Conservation (phyloP, 2,329 filamentous ascomycete species). For the Didymella keratinophila region DNA sequence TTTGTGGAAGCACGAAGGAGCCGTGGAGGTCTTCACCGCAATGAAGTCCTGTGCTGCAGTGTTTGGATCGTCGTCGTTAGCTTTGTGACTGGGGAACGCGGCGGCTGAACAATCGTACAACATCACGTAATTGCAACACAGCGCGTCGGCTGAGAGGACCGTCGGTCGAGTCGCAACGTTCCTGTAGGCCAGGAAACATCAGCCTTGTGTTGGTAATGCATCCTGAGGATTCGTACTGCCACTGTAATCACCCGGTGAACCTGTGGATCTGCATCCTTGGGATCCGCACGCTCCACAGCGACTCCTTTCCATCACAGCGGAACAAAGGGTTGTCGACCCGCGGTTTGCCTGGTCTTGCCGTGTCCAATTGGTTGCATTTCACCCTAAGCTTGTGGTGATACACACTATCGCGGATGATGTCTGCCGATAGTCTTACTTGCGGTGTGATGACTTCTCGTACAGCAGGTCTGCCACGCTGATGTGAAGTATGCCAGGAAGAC, state of each 20-base stretch:
- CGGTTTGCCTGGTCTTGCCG: constrained; percentile 10
- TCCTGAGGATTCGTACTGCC: constrained; percentile 7
- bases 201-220: constrained; percentile 13
- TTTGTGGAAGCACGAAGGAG: constrained; percentile 5
- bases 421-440: background rate
- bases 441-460: background rate
- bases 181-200: constrained; percentile 7
- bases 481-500: background rate
- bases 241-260: constrained; percentile 18
- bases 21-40: constrained; percentile 1
- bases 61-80: constrained; percentile 7
- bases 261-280: constrained; percentile 14
- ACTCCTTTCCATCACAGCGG: constrained; percentile 14
- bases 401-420: background rate
- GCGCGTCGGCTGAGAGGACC: constrained; percentile 7
- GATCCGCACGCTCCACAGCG: constrained; percentile 7
- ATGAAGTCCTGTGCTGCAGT: constrained; percentile 10
- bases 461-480: constrained; percentile 4
- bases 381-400: constrained; percentile 1
- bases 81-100: background rate
- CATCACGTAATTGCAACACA: constrained; percentile 8
- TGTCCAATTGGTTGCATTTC: constrained; percentile 13
- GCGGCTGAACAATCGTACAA: constrained; percentile 12
- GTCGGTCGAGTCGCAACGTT: constrained; percentile 1
- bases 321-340: constrained; percentile 12